Base-by-base conservation (phyloP, 202 grass and related monocot genomes). In the Hordeum pubiflorum region DNA sequence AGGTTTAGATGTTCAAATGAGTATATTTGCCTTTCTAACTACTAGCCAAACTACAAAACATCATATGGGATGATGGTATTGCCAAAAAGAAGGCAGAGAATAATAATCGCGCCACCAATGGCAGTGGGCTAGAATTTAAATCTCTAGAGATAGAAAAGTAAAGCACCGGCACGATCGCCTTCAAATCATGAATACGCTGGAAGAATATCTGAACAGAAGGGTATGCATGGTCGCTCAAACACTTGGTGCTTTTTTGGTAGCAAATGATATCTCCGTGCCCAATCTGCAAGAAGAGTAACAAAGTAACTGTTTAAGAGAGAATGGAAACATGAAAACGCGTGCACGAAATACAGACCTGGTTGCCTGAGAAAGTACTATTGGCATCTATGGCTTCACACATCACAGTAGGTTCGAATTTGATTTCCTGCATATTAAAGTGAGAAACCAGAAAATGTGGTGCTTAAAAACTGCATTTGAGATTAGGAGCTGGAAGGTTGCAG, bases 201-300 rank as follows among this genome's bases (percentile, higher is more conserved):
- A 74, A 79, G 24, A 70, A 74, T 2, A 12, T 23, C n/a, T 2
- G 0, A 40, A 88, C 62, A 79, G 66, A 26, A 58, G 74, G 73
- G 85, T 87, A 87, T 24, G 17, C 72, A 40, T 33, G 57, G 6
- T 46, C 58, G 24, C 79, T 13, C 38, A 41, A 43, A 50, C n/a
- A 1, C 31, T 58, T 85, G 0, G 24, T 3, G 20, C 4, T 73
- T 83, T 82, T 91, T 20, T 88, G 82, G 52, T 82, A 91, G 74
- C 89, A 91, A 71, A 91, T 91, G 54, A 91, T 88, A 56, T 91
- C 89, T 55, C 85, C 89, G 27, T 20, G 80, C 63, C 8, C 50
- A 79, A 91, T 76, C 89, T 91, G 33, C 41, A 64, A 5, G 13
- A 33, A 44, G 38, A 31, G 74, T 34, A 40, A 77, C 56, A 40